Conservation (phyloP, 192 early-diverging fungal species). For the Blastocladiella britannica region DNA sequence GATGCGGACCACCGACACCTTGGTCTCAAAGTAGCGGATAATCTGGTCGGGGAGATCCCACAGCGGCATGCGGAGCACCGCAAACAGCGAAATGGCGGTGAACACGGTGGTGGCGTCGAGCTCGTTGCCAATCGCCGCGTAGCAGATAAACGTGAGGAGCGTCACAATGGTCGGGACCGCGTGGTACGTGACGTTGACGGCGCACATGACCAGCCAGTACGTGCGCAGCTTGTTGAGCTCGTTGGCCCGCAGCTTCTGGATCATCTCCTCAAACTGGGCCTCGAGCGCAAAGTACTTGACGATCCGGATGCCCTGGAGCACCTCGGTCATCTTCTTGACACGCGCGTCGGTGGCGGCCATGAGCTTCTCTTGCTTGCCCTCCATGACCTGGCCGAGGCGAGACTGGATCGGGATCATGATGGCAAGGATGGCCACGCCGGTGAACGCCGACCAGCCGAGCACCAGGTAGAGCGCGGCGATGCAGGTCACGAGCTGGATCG, state of each 20-base stretch:
- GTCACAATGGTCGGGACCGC: conserved; percentile 25
- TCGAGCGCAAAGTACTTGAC: conserved; percentile 48
- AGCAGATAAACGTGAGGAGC: conserved; percentile 30
- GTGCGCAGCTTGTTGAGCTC: conserved; percentile 14
- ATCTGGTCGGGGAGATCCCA: not conserved
- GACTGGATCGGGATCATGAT: conserved; percentile 31
- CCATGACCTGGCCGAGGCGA: not conserved
- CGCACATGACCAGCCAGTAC: conserved; percentile 12
- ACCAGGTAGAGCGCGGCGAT: conserved; percentile 47
- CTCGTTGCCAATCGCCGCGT: conserved; percentile 15
- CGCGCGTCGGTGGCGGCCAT: conserved; percentile 41
- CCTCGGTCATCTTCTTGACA: conserved; percentile 39
- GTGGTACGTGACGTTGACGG: conserved; percentile 7
- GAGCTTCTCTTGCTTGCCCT: conserved; percentile 30
- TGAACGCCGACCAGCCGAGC: conserved; percentile 62
- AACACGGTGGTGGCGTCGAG: conserved; percentile 20
- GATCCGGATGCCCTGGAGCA: conserved; percentile 32
- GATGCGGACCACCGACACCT: not conserved
- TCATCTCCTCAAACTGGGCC: conserved; percentile 13
- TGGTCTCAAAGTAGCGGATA: not conserved
- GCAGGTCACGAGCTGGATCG: conserved; percentile 44
- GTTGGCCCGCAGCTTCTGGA: conserved; percentile 12
- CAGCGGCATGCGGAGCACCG: conserved; percentile 4
- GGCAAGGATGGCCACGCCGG: conserved; percentile 47
- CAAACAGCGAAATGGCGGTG: conserved; percentile 13